Base-by-base conservation (phyloP, 2,329 filamentous ascomycete species). In the Cercospora sp. region DNA sequence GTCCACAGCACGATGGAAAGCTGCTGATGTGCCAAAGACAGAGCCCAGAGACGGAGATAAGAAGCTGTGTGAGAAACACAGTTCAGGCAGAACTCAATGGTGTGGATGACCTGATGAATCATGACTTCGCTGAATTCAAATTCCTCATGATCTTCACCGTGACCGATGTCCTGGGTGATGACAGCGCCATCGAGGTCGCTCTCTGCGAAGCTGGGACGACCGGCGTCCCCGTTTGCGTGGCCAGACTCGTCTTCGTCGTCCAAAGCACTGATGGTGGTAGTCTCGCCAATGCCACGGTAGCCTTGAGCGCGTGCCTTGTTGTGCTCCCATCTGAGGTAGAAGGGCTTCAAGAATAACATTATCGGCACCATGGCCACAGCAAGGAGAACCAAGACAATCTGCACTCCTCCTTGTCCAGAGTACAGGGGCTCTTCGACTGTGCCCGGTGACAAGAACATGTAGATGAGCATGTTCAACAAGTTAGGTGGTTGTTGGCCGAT, bases 81-180 rank as follows among this genome's bases (percentile, higher is more conserved):
- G 85, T 99, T 99, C 75, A 99, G 87, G 79, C 95, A 99, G 85
- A 99, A 99, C 86, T 99, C 93, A 77, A 98, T 98, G 18, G 94
- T 98, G 84, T 98, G 96, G 77, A 99, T 99, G 79, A 97, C 89
- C 81, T 99, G 95, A 82, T 99, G 95, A 78, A 99, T 99, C 93
- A 99, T 97, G 71, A 93, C 88, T 80, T 99, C 95, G 69, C 91
- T 88, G 79, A 99, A 99, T 75, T 99, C 95, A 79, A 99, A 99
- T 78, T 99, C 95, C 77, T 95, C 94, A 74, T 97, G 92, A 60
- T 92, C 92, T 63, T 92, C 92, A 34, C 89, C 87, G 57, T 81
- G 71, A 40, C 81, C 81, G 73, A 96, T 88, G 77, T 95, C 92
- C 79, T 97, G 90, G 2, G 92, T 92, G 78, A 97, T 93, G 89